Base-by-base conservation (phyloP, 768 basidiomycete species). In the Cytidiella melzeri region DNA sequence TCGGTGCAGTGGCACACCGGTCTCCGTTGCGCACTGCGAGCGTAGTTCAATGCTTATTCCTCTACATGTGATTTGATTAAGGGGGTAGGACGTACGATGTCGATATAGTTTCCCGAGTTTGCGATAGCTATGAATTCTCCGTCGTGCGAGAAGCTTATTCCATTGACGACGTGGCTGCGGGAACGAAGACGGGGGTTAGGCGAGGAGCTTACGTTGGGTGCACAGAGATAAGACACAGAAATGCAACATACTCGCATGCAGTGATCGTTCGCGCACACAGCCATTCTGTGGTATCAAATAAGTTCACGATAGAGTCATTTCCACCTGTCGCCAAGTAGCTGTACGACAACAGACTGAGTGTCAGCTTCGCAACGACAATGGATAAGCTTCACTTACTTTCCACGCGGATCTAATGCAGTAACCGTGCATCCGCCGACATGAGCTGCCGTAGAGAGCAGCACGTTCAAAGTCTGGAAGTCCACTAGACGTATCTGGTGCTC, bases 41-140 rank as follows among this genome's bases (percentile, higher is more conserved):
- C 9, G 23, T 41, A 30, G 24, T 11, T 46, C 27, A 55, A 26
- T 27, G 19, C 39, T 24, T 5, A 5, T 13, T 5, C 18, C 34
- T 15, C 19, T 10, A 42, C 37, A 10, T 1, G 38, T n/a, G n/a
- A n/a, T n/a, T n/a, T n/a, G n/a, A n/a, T n/a, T n/a, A n/a, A n/a
- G n/a, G 15, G 30, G n/a, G 23, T 9, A 47, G n/a, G n/a, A 65
- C 85, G 50, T 55, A 88, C 87, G 38, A 90, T 86, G 53, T 90
- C 87, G 45, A 90, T 83, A 55, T 88, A 89, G 25, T 69, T 67
- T 18, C 86, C 86, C 7, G 75, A 73, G 53, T 73, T 86, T 7
- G 87, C 83, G 43, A 89, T 82, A 15, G 88, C 88, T 41, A 91
- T 64, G 59, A 83, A 91, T 69, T 92, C 88, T 27, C 88, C 88